phyloP scores from a whole-genome alignment of 345 rosid genomes.

The Angophora floribunda region DNA sequence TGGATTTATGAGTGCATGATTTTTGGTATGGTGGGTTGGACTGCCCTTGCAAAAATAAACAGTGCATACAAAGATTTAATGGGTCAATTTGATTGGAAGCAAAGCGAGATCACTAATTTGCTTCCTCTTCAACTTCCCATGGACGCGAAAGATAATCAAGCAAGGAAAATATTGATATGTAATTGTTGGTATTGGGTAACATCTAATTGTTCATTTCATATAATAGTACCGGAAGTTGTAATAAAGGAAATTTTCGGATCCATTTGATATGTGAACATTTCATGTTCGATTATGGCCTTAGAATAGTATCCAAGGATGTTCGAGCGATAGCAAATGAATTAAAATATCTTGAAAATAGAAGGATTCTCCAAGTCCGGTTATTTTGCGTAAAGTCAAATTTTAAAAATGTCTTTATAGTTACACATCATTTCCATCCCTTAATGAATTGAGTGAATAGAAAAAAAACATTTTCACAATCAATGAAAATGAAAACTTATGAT shows the following conservation, averaged over 20 bases:
- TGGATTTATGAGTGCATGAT: neutral
- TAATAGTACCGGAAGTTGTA: neutral
- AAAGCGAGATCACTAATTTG: neutral
- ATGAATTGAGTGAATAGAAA: neutral
- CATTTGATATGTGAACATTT: neutral
- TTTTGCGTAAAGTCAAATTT: neutral
- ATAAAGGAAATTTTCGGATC: neutral
- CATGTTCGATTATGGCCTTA: neutral
- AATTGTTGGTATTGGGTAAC: neutral
- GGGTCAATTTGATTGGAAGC: neutral
- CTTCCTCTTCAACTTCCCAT: neutral
- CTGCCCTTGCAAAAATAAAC: neutral
- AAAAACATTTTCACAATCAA: neutral
- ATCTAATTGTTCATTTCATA: neutral
- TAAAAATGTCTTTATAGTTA: neutral
- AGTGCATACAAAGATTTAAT: neutral
- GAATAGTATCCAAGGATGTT: neutral
- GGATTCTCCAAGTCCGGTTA: neutral
- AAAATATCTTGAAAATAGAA: neutral
- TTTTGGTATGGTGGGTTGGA: neutral
- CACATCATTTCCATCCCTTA: neutral
- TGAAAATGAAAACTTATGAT: neutral
- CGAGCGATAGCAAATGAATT: rapidly evolving
- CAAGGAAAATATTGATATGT: neutral
- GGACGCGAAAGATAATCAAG: neutral